phyloP scores from a whole-genome alignment of 2,329 filamentous ascomycete genomes.

The Cladosporium sp. region DNA sequence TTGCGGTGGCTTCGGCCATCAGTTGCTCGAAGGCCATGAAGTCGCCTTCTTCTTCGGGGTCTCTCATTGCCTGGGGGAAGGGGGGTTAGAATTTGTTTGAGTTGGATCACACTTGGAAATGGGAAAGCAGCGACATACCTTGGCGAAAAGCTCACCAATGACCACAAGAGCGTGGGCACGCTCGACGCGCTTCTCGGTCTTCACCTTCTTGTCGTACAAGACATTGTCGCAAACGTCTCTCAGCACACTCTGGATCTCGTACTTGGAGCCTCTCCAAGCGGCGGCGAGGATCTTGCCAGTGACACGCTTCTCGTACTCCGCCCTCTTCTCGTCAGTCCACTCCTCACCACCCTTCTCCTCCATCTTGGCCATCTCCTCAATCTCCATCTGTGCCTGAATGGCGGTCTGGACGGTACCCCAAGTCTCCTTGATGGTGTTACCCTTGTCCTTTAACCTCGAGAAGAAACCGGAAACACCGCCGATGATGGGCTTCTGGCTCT shows the following conservation, averaged over 20 bases:
- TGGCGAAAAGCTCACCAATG: constrained; percentile 81
- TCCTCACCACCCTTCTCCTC: constrained; percentile 94
- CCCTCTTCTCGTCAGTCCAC: constrained; percentile 96
- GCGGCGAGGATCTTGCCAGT: constrained; percentile 97
- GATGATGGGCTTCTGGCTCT: constrained; percentile 86
- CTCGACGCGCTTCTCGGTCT: constrained; percentile 79
- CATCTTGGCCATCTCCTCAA: constrained; percentile 97
- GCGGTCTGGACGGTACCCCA: constrained; percentile 97
- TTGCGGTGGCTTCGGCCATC: constrained; percentile 90
- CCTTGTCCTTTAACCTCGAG: constrained; percentile 90
- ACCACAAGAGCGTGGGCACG: constrained; percentile 84
- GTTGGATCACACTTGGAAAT: neutral
- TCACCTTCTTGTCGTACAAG: constrained; percentile 72
- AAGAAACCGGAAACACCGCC: constrained; percentile 89
- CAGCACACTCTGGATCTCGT: constrained; percentile 94
- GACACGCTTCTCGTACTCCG: constrained; percentile 90
- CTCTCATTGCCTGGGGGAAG: constrained; percentile 65
- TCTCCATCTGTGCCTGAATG: constrained; percentile 94
- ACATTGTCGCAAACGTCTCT: constrained; percentile 90
- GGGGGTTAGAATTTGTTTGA: constrained; percentile 13
- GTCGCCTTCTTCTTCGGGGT: constrained; percentile 94
- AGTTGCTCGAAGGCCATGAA: constrained; percentile 99
- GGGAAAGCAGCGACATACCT: constrained; percentile 52
- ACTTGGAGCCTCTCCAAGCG: constrained; percentile 93
- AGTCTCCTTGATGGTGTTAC: constrained; percentile 92